Evolutionary conservation across 2,329 filamentous ascomycete genomes (phyloP).

Genomic region (Claviceps pazoutovae): DNA sequence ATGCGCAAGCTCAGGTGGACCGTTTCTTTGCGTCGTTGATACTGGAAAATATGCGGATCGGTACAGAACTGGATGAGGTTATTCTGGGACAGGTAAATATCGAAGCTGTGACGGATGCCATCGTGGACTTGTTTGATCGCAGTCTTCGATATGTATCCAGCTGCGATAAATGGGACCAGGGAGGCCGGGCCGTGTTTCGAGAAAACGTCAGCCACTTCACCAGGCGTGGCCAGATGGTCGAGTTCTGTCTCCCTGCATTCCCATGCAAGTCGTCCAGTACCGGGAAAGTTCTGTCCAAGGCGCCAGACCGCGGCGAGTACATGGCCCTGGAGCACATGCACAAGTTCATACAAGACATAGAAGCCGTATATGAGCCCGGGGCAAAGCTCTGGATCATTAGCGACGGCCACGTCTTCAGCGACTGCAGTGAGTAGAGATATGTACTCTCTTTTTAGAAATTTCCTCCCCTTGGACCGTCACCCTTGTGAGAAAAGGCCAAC

Average conservation of each 20-base stretch:
- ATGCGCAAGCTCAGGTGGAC: background rate
- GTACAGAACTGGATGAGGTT: background rate
- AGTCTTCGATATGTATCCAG: constrained; percentile 11
- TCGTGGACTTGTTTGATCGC: constrained; percentile 13
- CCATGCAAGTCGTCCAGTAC: constrained; percentile 25
- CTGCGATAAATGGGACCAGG: constrained; percentile 12
- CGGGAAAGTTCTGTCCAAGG: constrained; percentile 18
- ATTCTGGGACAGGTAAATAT: background rate
- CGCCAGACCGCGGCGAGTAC: constrained; percentile 22
- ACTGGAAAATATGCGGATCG: background rate
- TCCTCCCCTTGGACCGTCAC: background rate
- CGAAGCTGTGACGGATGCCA: constrained; percentile 3
- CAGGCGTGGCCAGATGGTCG: constrained; percentile 9
- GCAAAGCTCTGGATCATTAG: constrained; percentile 24
- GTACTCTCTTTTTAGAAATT: background rate
- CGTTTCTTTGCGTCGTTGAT: constrained; percentile 6
- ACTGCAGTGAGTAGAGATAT: constrained; percentile 21
- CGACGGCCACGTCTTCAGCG: constrained; percentile 27
- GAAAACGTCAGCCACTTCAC: constrained; percentile 13
- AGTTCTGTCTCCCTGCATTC: constrained; percentile 23
- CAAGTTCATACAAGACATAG: constrained; percentile 15
- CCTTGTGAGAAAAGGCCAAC: background rate
- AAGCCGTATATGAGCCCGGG: constrained; percentile 18
- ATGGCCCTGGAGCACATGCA: constrained; percentile 19
- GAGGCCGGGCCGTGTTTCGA: constrained; percentile 11